phyloP scores from a whole-genome alignment of 2,329 filamentous ascomycete species.

The Pestalotiopsis sp. region DNA sequence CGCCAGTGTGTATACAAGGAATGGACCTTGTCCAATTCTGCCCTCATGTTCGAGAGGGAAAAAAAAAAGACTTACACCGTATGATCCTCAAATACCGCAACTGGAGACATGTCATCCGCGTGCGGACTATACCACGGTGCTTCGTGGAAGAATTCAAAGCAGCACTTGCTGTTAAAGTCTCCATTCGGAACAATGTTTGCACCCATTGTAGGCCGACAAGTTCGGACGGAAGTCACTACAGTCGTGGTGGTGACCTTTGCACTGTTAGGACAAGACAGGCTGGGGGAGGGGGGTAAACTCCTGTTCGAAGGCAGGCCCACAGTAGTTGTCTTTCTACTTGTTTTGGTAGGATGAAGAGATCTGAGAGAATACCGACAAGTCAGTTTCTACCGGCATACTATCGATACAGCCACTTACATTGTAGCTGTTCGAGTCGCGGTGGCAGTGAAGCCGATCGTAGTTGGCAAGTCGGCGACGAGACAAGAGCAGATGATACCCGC shows the following conservation, averaged over 20 bases:
- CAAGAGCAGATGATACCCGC: not conserved
- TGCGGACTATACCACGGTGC: not conserved
- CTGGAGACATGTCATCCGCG: not conserved
- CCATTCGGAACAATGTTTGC: not conserved
- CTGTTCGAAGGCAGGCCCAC: not conserved
- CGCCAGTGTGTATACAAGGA: not conserved
- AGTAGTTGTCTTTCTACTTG: not conserved
- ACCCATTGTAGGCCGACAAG: not conserved
- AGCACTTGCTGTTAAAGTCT: not conserved
- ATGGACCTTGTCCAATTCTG: too few relatives aligned
- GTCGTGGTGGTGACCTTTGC: not conserved
- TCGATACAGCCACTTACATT: not conserved
- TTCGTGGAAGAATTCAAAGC: not conserved
- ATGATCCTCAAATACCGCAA: not conserved
- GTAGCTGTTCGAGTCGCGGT: not conserved
- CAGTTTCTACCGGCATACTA: not conserved
- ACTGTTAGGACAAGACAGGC: not conserved
- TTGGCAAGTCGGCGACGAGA: not conserved
- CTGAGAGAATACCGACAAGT: not conserved
- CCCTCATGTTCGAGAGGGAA: not conserved
- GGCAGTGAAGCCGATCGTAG: not conserved
- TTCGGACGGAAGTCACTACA: not conserved
- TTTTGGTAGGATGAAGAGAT: not conserved
- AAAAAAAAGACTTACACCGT: constrained; percentile 10
- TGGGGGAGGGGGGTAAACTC: not conserved